These are phyloP conservation scores for Podospora didyma DNA, from an alignment of 495 filamentous ascomycete genomes.

Conservation along the genomic window DNA sequence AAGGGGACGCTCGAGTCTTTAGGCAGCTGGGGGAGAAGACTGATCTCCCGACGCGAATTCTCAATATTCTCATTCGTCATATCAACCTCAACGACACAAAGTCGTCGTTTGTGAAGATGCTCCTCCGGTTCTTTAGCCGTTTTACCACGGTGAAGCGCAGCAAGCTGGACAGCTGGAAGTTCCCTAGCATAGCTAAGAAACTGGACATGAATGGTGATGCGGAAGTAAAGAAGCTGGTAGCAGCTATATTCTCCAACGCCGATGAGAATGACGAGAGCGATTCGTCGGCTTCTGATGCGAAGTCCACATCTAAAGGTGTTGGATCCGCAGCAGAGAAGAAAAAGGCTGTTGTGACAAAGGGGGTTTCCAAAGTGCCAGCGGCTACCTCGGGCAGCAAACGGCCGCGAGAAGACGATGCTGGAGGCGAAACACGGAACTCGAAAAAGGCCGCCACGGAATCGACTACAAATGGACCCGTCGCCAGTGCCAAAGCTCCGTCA, in stretches of 20 bases:
- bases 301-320: conserved; percentile 7
- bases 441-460: conserved; percentile 39
- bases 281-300: conserved; percentile 5
- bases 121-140: conserved; percentile 61
- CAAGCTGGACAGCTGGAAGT: conserved; percentile 61
- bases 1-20: conserved; percentile 28
- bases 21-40: conserved; percentile 46
- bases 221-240: conserved; percentile 46
- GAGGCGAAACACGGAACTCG: conserved; percentile 28
- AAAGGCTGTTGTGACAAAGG: conserved; percentile 13
- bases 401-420: conserved; percentile 34
- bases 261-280: conserved; percentile 23
- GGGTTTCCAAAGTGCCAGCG: not conserved
- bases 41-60: conserved; percentile 48
- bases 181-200: conserved; percentile 58
- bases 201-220: conserved; percentile 65
- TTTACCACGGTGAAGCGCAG: conserved; percentile 60
- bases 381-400: conserved; percentile 20
- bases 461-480: conserved; percentile 7
- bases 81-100: conserved; percentile 62
- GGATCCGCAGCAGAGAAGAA: conserved; percentile 1
- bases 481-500: conserved; percentile 11
- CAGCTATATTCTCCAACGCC: conserved; percentile 36
- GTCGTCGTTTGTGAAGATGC: conserved; percentile 56
- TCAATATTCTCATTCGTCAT: conserved; percentile 61